Evolutionary conservation across 345 rosid genomes (phyloP), one percentile per base, ranked within the genome.

Genomic region (Physaria fendleri): DNA sequence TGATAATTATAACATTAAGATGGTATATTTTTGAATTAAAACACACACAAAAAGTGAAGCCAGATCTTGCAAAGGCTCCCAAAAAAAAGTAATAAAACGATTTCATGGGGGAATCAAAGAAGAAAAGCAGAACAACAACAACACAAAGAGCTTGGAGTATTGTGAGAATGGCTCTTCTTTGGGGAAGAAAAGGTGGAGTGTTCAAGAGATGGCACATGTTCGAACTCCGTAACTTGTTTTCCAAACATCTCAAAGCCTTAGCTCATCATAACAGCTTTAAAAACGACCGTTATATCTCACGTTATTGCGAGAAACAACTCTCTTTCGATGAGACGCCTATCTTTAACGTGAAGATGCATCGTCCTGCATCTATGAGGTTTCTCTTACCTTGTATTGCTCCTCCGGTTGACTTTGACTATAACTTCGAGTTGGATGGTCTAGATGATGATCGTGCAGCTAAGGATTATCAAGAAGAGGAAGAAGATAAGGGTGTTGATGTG

Each of bases 321-420:
- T 85, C 97, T 15, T 93, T 93, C 55, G 94, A 89, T 17, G 71
- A 83, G 41, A 89, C 99, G 0, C 99, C 97, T 0, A 45, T 85
- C 33, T 77, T 85, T 72, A 83, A 79, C 15, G 71, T 81, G 33
- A 69, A 62, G 49, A 68, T 88, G 87, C 73, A 73, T 68, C 83
- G 87, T 2, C 94, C 87, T 0, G 23, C 73, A 1, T 86, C 97
- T 12, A 72, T 78, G 90, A 62, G 88, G 25, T 85, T 75, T 68
- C 82, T 68, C 34, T 63, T 92, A 10, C 97, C 97, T 34, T 93
- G 99, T 84, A 79, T 89, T 51, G 76, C 76, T 38, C 75, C 85
- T 1, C 79, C 68, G 6, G 80, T 74, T 4, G 96, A 88, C 11
- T 85, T 83, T 16, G 90, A 87, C 15, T 71, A 69, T 6, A 85